Evolutionary conservation across 2,329 filamentous ascomycete species (phyloP), one percentile per base, ranked within the genome.

Genomic region (Ilyonectria destructans): DNA sequence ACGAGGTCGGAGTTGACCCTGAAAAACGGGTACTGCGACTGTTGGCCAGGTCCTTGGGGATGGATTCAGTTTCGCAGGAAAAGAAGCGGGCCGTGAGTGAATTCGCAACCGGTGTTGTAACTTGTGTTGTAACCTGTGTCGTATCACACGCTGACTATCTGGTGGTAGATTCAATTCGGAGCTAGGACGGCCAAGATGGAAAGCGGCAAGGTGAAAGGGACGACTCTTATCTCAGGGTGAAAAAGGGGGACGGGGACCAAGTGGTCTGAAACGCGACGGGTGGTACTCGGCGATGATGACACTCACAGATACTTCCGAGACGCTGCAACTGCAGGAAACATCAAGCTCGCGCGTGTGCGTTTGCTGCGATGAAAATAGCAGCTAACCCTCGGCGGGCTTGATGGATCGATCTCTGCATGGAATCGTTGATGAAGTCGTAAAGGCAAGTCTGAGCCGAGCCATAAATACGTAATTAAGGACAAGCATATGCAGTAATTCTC

Each of bases 101-200:
- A 43, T 19, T 23, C 4, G 21, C 35, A 12, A 48, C 48, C 9
- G 3, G 12, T 35, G 7, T 43, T n/a, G 40, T 19, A 43, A 19
- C 40, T 15, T 6, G 21, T 35, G 7, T 43, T n/a, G 40, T 43
- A 43, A 43, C 40, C 19, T 13, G 33, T 9, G 31, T 5, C 48
- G 26, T 51, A 12, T 23, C 45, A 46, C 19, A 21, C 45, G 49
- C 67, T 76, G 62, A 78, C 59, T 45, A 40, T 54, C 51, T 33
- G n/a, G 26, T 33, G 29, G 43, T 26, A 92, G 90, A 95, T 95
- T 65, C 93, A 96, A 80, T 96, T 96, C 77, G 93, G 93, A 15
- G 90, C 93, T 3, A 86, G 93, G 72, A 95, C 93, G 4, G 93
- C 93, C 15, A 96, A 95, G 83, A 95, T 96, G 90, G 91, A 94